Conservation (phyloP, 441 rosid genomes). For the Metrosideros polymorpha region DNA sequence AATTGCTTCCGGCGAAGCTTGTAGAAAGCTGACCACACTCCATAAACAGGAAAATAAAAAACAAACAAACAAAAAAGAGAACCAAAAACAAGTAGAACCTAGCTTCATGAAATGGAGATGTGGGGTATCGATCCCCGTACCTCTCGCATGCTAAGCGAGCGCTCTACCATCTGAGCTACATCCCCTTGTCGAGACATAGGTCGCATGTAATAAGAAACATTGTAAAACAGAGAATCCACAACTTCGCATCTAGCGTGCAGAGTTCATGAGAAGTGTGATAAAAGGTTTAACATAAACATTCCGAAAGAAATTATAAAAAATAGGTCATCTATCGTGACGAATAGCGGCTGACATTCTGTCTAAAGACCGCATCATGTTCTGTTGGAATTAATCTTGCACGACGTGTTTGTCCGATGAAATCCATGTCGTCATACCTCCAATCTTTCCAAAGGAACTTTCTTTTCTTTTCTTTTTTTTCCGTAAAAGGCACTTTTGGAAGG, state of each 20-base stretch:
- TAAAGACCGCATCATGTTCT: not conserved
- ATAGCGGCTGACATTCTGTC: not conserved
- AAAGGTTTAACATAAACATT: not conserved
- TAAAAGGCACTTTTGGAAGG: not conserved
- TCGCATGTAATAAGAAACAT: not conserved
- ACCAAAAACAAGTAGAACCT: too few relatives aligned
- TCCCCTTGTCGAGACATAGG: not conserved
- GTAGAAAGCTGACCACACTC: not conserved
- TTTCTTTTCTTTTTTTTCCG: not conserved
- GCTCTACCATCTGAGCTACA: conserved; percentile 8
- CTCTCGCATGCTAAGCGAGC: conserved; percentile 9
- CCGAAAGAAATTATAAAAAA: too few relatives aligned
- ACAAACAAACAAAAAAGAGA: too few relatives aligned
- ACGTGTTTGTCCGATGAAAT: not conserved
- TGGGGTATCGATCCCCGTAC: conserved; percentile 8
- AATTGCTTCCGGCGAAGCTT: not conserved
- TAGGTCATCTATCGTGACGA: not conserved
- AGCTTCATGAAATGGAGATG: not conserved
- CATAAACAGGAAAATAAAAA: too few relatives aligned
- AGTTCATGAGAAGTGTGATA: not conserved
- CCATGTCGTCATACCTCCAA: not conserved
- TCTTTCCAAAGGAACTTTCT: not conserved
- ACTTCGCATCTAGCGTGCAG: too few relatives aligned
- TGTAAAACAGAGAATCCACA: not conserved
- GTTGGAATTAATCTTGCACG: not conserved